Conservation (phyloP, 2,329 filamentous ascomycete species). For the Fusarium sp. region DNA sequence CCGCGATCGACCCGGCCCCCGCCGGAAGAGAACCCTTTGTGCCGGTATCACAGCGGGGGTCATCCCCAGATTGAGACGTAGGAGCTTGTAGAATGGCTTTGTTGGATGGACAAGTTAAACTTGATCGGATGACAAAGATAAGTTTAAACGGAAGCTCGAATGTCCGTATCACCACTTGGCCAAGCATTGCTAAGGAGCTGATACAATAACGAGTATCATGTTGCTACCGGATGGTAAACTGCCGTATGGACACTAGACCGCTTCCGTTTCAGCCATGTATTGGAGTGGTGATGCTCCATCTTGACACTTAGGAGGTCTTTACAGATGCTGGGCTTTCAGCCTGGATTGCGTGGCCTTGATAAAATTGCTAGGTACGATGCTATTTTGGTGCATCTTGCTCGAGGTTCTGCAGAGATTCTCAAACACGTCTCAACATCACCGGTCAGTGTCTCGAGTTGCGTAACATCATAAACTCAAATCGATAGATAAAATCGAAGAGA, state of each 20-base stretch:
- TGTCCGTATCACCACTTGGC: too few species aligned
- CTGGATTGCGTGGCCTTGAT: neutral
- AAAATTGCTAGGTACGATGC: neutral
- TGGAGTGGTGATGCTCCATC: constrained; percentile 17
- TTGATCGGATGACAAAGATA: neutral
- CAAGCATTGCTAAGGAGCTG: constrained; percentile 12
- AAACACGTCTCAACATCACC: constrained; percentile 34
- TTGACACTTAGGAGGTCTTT: neutral
- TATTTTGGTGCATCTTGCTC: constrained; percentile 11
- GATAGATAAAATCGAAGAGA: neutral
- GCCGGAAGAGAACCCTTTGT: constrained; percentile 5
- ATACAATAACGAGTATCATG: constrained; percentile 34
- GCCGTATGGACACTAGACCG: constrained; percentile 27
- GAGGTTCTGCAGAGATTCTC: constrained; percentile 17
- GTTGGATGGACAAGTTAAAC: neutral
- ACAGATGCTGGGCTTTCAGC: neutral
- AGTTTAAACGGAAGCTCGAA: too few species aligned
- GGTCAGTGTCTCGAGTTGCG: constrained; percentile 28
- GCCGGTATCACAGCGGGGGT: constrained; percentile 5
- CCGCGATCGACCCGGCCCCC: constrained; percentile 9
- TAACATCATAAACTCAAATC: constrained; percentile 9
- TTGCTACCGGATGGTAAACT: constrained; percentile 38
- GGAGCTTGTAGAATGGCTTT: too few species aligned
- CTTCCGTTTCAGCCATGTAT: constrained; percentile 33
- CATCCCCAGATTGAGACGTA: too few species aligned